A percentile compares a stretch with the other conserved stretches of the same genome.
Evolutionary conservation across 441 rosid genomes (phyloP).

Genomic region (Gossypium schwendimanii): DNA sequence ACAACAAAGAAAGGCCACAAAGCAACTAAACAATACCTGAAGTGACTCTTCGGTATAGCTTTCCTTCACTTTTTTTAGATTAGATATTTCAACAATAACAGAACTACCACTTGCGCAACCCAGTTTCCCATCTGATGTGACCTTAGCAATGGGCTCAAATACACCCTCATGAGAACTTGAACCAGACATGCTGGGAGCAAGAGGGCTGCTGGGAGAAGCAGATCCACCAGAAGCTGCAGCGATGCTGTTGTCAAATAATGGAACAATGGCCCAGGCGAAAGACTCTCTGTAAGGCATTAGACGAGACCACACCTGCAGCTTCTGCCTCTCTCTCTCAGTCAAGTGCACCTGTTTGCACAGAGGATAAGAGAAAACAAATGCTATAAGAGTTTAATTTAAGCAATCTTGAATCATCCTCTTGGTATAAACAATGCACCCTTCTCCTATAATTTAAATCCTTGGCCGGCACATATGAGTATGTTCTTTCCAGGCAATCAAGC

Average conservation of each 20-base stretch:
- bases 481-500: not conserved
- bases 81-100: conserved; percentile 87
- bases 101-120: conserved; percentile 87
- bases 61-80: conserved; percentile 95
- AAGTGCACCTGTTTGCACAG: conserved; percentile 62
- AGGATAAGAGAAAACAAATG: conserved; percentile 6
- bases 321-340: conserved; percentile 97
- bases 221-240: conserved; percentile 78
- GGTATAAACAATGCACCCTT: not conserved
- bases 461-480: not conserved
- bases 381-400: not conserved
- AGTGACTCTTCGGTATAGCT: conserved; percentile 92
- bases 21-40: conserved; percentile 50
- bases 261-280: conserved; percentile 98
- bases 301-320: conserved; percentile 98
- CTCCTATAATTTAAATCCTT: not conserved
- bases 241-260: conserved; percentile 86
- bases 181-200: conserved; percentile 81
- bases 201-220: conserved; percentile 98
- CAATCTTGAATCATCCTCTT: not conserved
- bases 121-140: conserved; percentile 82
- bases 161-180: conserved; percentile 81
- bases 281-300: conserved; percentile 98
- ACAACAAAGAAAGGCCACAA: not conserved
- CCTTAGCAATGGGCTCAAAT: conserved; percentile 77